Conservation (phyloP, 108 stramenopile species). For the Skeletonema potamos region DNA sequence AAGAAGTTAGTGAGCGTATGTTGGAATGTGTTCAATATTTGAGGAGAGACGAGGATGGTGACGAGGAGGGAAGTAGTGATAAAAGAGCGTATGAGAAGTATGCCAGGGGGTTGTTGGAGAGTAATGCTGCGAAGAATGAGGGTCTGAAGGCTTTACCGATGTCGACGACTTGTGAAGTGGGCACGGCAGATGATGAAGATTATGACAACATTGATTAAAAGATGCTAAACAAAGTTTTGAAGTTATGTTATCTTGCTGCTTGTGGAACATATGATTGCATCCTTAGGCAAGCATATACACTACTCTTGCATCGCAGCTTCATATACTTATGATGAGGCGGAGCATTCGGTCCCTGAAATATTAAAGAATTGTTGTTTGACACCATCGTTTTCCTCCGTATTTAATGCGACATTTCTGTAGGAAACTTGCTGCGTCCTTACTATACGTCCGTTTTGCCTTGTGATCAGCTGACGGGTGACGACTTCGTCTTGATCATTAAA, state of each 20-base stretch:
- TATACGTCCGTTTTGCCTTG: neutral
- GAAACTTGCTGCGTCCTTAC: neutral
- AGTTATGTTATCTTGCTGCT: neutral
- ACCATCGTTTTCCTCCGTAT: no score
- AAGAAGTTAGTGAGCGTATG: constrained; percentile 80
- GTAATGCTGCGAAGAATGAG: constrained; percentile 19
- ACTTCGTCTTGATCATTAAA: neutral
- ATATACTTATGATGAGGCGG: no score
- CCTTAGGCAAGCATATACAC: no score
- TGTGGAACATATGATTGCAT: no score
- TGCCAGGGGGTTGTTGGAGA: constrained; percentile 38
- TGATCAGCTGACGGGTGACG: neutral
- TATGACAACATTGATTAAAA: constrained; percentile 47
- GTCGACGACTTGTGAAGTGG: constrained; percentile 1
- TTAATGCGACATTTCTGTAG: no score
- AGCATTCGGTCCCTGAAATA: no score
- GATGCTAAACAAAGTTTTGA: neutral
- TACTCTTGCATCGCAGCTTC: no score
- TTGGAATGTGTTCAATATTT: constrained; percentile 87
- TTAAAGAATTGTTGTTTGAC: no score
- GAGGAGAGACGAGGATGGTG: constrained; percentile 84
- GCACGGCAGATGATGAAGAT: constrained; percentile 14
- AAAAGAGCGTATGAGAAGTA: constrained; percentile 52
- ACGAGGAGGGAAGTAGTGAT: constrained; percentile 82
- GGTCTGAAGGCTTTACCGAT: constrained; percentile 13